A percentile compares a stretch with the other conserved stretches of the same genome.
Evolutionary conservation across 495 filamentous ascomycete genomes (phyloP).

Genomic region (Terfezia boudieri): DNA sequence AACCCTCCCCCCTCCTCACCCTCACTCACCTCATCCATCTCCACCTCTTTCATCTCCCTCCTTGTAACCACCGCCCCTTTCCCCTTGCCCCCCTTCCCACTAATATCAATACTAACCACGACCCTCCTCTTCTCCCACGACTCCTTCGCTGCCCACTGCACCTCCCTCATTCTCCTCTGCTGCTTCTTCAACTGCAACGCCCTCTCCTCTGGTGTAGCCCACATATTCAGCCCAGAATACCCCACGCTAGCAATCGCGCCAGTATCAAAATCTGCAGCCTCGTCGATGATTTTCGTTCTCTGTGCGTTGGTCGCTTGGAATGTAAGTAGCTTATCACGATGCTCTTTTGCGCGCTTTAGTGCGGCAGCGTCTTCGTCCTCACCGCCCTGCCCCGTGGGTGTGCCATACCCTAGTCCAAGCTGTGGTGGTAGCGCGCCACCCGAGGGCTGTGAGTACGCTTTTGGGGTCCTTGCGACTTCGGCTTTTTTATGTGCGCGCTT

Average conservation of each 20-base stretch:
- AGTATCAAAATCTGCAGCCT: slow-evolving; percentile 81
- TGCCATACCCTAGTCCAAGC: neutral
- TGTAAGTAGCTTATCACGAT: slow-evolving; percentile 57
- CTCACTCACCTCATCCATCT: slow-evolving; percentile 28
- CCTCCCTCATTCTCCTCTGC: slow-evolving; percentile 65
- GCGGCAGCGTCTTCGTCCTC: slow-evolving; percentile 21
- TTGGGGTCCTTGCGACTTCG: slow-evolving; percentile 32
- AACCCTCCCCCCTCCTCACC: slow-evolving; percentile 23
- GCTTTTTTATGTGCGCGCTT: slow-evolving; percentile 41
- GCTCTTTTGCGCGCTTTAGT: slow-evolving; percentile 39
- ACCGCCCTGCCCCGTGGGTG: slow-evolving; percentile 22
- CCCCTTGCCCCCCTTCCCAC: slow-evolving; percentile 26
- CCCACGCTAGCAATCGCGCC: slow-evolving; percentile 23
- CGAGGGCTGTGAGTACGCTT: slow-evolving; percentile 27
- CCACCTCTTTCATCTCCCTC: slow-evolving; percentile 43
- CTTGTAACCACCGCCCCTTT: slow-evolving; percentile 32
- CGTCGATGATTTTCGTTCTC: slow-evolving; percentile 72
- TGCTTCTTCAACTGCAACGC: slow-evolving; percentile 74
- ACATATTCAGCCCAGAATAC: slow-evolving; percentile 39
- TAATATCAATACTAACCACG: slow-evolving; percentile 68
- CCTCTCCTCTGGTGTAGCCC: slow-evolving; percentile 72
- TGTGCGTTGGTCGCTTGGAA: slow-evolving; percentile 80
- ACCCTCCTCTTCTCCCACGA: slow-evolving; percentile 84
- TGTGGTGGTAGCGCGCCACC: slow-evolving; percentile 9
- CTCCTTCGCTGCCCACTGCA: slow-evolving; percentile 74